phyloP scores from a whole-genome alignment of 768 basidiomycete genomes.

The Suillus americanus region DNA sequence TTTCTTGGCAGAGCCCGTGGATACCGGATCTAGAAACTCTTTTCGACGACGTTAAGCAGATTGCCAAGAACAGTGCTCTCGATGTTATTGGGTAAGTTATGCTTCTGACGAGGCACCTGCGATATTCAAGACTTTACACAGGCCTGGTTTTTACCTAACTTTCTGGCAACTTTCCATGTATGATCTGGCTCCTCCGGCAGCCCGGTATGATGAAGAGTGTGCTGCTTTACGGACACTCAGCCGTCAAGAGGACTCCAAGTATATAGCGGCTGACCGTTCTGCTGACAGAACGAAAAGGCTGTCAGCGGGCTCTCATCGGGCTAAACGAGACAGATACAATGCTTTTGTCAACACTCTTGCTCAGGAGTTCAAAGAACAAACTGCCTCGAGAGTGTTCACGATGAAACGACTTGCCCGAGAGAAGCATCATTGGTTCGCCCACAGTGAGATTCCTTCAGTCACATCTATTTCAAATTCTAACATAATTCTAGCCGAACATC shows the following conservation, averaged over 20 bases:
- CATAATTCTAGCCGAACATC: slow-evolving; percentile 28
- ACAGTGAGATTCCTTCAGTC: slow-evolving; percentile 38
- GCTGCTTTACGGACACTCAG: slow-evolving; percentile 58
- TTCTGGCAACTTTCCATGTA: slow-evolving; percentile 97
- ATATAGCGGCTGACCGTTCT: slow-evolving; percentile 68
- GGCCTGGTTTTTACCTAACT: slow-evolving; percentile 89
- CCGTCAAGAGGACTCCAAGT: slow-evolving; percentile 66
- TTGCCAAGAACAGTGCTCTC: slow-evolving; percentile 64
- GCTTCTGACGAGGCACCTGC: slow-evolving; percentile 9
- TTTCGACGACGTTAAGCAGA: slow-evolving; percentile 73
- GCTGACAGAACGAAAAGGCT: slow-evolving; percentile 60
- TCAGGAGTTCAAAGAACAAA: slow-evolving; percentile 76
- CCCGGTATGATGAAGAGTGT: slow-evolving; percentile 80
- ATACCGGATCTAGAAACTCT: slow-evolving; percentile 68
- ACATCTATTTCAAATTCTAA: neutral
- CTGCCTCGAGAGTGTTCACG: slow-evolving; percentile 67
- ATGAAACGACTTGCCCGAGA: slow-evolving; percentile 75
- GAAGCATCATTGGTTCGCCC: slow-evolving; percentile 82
- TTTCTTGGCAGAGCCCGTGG: slow-evolving; percentile 64
- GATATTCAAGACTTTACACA: slow-evolving; percentile 40
- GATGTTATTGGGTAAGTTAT: slow-evolving; percentile 69
- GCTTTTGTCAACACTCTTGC: slow-evolving; percentile 56
- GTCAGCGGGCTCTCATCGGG: slow-evolving; percentile 57
- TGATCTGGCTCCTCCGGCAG: slow-evolving; percentile 77
- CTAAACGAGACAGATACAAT: slow-evolving; percentile 65